Percentiles rank a stretch among this genome's conserved stretches.
phyloP scores from a whole-genome alignment of 2,329 filamentous ascomycete genomes.

The Hyphodiscus sp. region DNA sequence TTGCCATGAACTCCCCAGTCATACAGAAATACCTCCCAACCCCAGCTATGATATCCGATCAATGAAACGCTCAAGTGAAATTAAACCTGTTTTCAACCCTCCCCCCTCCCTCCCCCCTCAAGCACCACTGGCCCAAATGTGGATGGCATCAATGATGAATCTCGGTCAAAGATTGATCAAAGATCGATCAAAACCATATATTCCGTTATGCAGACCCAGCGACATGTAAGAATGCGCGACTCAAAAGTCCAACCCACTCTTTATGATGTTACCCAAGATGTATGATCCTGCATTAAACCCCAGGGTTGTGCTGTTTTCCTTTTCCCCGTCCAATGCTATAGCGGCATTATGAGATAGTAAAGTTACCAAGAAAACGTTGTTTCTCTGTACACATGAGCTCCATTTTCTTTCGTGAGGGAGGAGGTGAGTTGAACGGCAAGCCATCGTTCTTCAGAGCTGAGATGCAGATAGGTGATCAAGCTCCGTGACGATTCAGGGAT shows the following conservation, averaged over 20 bases:
- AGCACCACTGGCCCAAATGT: neutral
- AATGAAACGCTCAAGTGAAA: neutral
- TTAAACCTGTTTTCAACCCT: neutral
- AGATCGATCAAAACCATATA: neutral
- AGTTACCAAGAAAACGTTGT: conserved; percentile 29
- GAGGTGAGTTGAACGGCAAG: conserved; percentile 26
- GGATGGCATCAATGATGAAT: neutral
- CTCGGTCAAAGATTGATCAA: neutral
- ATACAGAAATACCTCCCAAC: neutral
- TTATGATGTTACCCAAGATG: neutral
- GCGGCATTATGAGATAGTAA: neutral
- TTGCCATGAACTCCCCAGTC: neutral
- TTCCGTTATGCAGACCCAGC: neutral
- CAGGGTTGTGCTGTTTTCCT: neutral
- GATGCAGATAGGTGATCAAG: conserved; percentile 25
- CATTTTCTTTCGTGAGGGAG: conserved; percentile 19
- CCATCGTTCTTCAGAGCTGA: conserved; percentile 28
- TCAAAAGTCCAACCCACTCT: neutral
- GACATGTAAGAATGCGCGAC: neutral
- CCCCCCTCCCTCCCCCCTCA: neutral
- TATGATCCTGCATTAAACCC: neutral
- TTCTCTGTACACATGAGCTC: conserved; percentile 23
- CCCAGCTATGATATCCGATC: neutral
- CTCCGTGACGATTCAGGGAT: conserved; percentile 25
- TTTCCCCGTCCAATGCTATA: neutral